Evolutionary conservation across 2,329 filamentous ascomycete species (phyloP), one percentile per base, ranked within the genome.

Genomic region (Aspergillus felis): DNA sequence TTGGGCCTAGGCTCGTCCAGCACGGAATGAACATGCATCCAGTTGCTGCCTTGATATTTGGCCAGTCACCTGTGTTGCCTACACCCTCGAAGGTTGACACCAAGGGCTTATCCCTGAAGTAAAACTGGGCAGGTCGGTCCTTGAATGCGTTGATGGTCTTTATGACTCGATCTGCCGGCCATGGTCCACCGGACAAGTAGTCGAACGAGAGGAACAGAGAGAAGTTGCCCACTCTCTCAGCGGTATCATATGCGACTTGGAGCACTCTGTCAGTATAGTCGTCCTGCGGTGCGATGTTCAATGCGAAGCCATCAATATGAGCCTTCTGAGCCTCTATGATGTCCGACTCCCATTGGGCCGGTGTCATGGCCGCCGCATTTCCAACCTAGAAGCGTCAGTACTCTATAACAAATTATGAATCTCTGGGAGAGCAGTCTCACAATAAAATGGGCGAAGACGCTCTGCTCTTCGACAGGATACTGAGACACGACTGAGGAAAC

Each of bases 41-140:
- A 1, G 70, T 74, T 12, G 59, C 62, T 12, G 61, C 60, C 60
- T 77, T 80, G 68, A 80, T 78, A 14, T 60, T 61, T 24, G 60
- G 35, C 79, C 79, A 81, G 61, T 81, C 78, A 20, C 57, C 61
- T 3, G 69, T 66, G n/a, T 70, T 73, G 10, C 66, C 63, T 3
- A 71, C 54, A 1, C 79, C 79, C 62, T 81, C 74, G 46, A 77
- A 78, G 1, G 75, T 77, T 1, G 75, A 76, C 7, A 76, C 73
- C 10, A 78, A 48, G 0, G 75, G 74, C 52, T 60, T 66, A 12
- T 65, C 64, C 17, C 67, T 59, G 59, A 69, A 70, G 20, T 62
- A 47, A 48, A 66, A 70, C 49, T 73, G 66, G 5, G 69, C 64
- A 7, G 56, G 53, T n/a, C 58, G 53, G 22, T 50, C 44, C 53